A percentile compares a stretch with the other conserved stretches of the same genome.
Conservation (phyloP, 1,284 basidiomycete genomes). For the Fomitopsis betulina region DNA sequence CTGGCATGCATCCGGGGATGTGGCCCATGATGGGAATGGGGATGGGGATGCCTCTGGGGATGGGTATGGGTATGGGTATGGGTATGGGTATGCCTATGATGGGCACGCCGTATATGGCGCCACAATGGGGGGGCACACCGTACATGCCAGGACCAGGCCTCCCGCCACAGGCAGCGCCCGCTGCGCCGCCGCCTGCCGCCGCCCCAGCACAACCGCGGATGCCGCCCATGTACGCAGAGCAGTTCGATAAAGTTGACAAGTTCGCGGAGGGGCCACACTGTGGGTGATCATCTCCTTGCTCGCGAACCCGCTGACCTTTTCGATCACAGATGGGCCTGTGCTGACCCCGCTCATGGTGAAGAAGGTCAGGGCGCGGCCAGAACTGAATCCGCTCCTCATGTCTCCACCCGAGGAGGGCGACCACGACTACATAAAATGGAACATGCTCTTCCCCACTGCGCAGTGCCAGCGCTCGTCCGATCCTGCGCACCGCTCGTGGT, state of each 20-base stretch:
- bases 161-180: slow-evolving; percentile 8
- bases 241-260: slow-evolving; percentile 24
- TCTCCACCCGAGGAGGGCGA: slow-evolving; percentile 41
- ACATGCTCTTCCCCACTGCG: slow-evolving; percentile 63
- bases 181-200: not conserved
- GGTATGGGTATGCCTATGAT: slow-evolving; percentile 6
- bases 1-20: slow-evolving; percentile 1
- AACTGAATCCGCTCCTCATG: slow-evolving; percentile 57
- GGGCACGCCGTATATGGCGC: slow-evolving; percentile 9
- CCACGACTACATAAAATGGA: slow-evolving; percentile 59
- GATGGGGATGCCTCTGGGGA: slow-evolving; percentile 9
- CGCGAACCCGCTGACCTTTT: not conserved
- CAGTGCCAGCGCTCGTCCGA: slow-evolving; percentile 62
- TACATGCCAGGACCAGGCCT: slow-evolving; percentile 7
- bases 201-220: slow-evolving; percentile 9
- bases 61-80: slow-evolving; percentile 6
- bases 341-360: slow-evolving; percentile 55
- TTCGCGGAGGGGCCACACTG: slow-evolving; percentile 24
- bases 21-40: slow-evolving; percentile 1
- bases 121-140: slow-evolving; percentile 3
- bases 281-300: slow-evolving; percentile 10
- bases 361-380: slow-evolving; percentile 41
- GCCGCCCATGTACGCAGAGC: slow-evolving; percentile 10
- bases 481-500: slow-evolving; percentile 56
- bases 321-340: slow-evolving; percentile 61